Evolutionary conservation across 2,329 filamentous ascomycete species (phyloP).

Genomic region (Colletotrichum sidae): DNA sequence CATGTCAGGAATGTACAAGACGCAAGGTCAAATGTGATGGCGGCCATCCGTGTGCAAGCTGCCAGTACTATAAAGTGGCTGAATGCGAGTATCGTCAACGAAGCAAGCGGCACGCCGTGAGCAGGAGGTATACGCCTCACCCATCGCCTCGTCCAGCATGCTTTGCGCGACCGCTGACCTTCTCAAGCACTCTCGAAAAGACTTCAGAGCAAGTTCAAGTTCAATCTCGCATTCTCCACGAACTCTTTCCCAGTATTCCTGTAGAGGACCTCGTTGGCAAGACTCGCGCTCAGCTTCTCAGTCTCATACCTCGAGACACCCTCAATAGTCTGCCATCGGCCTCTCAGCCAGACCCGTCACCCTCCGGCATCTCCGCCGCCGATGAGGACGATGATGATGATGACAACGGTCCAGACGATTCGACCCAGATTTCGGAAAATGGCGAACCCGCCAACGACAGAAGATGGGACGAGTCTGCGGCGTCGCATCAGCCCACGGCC

Average conservation of each 20-base stretch:
- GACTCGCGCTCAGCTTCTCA: constrained; percentile 39
- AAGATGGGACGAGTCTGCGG: constrained; percentile 44
- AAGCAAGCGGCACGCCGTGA: constrained; percentile 45
- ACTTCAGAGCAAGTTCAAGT: constrained; percentile 40
- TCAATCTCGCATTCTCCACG: constrained; percentile 41
- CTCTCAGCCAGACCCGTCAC: constrained; percentile 15
- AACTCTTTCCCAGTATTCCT: constrained; percentile 39
- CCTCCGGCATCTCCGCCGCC: constrained; percentile 4
- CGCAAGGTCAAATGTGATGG: constrained; percentile 55
- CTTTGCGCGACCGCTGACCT: not conserved
- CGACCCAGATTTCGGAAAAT: constrained; percentile 43
- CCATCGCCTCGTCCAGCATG: not conserved
- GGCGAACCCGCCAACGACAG: constrained; percentile 44
- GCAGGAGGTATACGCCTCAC: constrained; percentile 40
- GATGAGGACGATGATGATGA: constrained; percentile 18
- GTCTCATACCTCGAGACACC: constrained; percentile 29
- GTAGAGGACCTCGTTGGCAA: constrained; percentile 40
- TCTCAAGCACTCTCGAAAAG: constrained; percentile 42
- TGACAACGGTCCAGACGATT: constrained; percentile 36
- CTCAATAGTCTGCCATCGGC: not conserved
- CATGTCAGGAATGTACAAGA: constrained; percentile 43
- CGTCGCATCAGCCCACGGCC: constrained; percentile 38
- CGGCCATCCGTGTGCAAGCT: constrained; percentile 50
- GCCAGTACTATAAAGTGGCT: constrained; percentile 46
- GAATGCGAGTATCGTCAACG: constrained; percentile 46